Evolutionary conservation across 208 protist genomes (phyloP), one percentile per base, ranked within the genome.

Genomic region (Crithidia fasciculata): DNA sequence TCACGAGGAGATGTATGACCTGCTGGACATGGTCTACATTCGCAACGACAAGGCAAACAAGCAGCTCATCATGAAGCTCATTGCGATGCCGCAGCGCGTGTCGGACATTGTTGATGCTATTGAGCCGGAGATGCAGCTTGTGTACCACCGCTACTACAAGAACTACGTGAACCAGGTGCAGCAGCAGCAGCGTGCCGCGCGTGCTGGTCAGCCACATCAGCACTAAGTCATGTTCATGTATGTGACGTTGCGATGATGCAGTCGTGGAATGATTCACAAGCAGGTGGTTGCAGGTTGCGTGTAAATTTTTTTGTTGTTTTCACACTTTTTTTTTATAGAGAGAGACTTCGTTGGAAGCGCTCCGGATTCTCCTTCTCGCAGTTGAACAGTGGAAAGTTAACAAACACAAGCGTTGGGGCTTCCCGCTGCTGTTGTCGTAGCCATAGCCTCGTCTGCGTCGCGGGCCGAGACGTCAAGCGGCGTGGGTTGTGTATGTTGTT

Each of bases 1-100:
- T 56, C 92, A 96, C 76, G 83, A 81, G 39, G 89, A 96, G 57
- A 81, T 95, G 16, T 93, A 88, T 77, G 87, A 94, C 52, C 65
- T 94, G 64, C 79, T 96, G 3, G 86, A 87, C 60, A 76, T 89
- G 66, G 81, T 95, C 2, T 96, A 94, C 78, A 69, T 82, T 16
- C 84, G 79, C n/a, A 71, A 82, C 43, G 83, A 87, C 2, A 96
- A 94, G 73, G 77, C 80, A 3, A 82, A 78, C 76, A 82, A 80
- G 67, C 72, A 76, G 19, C 63, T 87, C 41, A 66, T 95, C 39
- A 28, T 74, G 74, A 93, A 95, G 74, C 83, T 96, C 40, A 87
- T 84, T 36, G 78, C 72, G 36, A 90, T 95, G 74, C 92, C 92
- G 56, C 88, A 90, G 74, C 86, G 90, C 15, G 83, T 88, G 18